These are phyloP conservation scores for Bipolaris cookei DNA, from an alignment of 2,329 filamentous ascomycete genomes.

Conservation along the genomic window DNA sequence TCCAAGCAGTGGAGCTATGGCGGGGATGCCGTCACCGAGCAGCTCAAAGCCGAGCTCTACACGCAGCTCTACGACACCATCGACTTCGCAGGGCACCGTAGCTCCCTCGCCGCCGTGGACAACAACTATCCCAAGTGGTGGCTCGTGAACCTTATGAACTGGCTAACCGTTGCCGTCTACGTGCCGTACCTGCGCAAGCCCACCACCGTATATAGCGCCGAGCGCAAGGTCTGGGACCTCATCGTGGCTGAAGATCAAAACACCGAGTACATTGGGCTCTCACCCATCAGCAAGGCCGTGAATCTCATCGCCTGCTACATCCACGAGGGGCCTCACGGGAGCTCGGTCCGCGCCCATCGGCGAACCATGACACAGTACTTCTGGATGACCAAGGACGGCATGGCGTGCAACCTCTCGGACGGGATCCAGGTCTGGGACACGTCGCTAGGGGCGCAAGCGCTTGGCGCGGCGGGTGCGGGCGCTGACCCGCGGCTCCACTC, in stretches of 20 bases:
- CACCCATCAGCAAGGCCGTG: slow-evolving; percentile 3
- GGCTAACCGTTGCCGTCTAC: background rate
- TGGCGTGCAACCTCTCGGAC: background rate
- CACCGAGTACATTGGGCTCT: slow-evolving; percentile 3
- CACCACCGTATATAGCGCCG: background rate
- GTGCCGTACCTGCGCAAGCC: background rate
- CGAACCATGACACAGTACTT: background rate
- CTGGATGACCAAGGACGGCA: slow-evolving; percentile 5
- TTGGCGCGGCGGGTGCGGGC: background rate
- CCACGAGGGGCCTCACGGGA: background rate
- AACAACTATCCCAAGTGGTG: background rate
- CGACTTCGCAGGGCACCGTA: background rate
- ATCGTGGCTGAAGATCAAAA: slow-evolving; percentile 5
- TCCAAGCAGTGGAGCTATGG: no score
- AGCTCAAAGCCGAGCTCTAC: background rate
- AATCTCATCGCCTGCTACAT: slow-evolving; percentile 1
- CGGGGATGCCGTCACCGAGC: background rate
- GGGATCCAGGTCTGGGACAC: slow-evolving; percentile 9
- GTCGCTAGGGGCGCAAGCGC: background rate
- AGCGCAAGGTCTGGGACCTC: background rate
- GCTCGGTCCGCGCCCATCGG: background rate
- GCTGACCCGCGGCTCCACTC: background rate
- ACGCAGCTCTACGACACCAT: slow-evolving; percentile 1
- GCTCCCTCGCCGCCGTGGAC: background rate
- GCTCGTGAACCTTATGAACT: background rate